Percentiles rank a stretch among this genome's conserved stretches.
Evolutionary conservation across 1,139 yeast species (phyloP).

Genomic region (Schwanniomyces etchellsii): DNA sequence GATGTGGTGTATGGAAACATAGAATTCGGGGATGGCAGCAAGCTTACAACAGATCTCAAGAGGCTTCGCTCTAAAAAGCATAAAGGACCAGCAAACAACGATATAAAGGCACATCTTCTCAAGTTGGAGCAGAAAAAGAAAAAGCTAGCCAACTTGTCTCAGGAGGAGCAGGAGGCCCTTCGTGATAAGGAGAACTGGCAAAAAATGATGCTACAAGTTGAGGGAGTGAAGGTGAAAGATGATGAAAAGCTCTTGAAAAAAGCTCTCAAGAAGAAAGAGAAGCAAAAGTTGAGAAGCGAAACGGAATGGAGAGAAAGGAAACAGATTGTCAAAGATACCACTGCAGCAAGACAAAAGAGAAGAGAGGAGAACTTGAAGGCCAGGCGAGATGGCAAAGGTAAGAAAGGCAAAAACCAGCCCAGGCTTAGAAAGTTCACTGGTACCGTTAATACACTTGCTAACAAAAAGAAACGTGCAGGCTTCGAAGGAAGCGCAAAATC

Average conservation of each 20-base stretch:
- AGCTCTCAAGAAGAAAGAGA: constrained; percentile 78
- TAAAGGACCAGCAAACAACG: constrained; percentile 85
- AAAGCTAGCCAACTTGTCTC: constrained; percentile 54
- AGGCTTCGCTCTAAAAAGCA: constrained; percentile 50
- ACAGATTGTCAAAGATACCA: constrained; percentile 68
- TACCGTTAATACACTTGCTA: constrained; percentile 25
- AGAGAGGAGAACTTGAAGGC: constrained; percentile 85
- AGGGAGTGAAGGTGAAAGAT: constrained; percentile 83
- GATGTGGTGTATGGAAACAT: constrained; percentile 74
- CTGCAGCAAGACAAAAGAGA: constrained; percentile 71
- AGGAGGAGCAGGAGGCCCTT: constrained; percentile 54
- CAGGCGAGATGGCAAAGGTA: constrained; percentile 75
- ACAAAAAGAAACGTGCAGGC: constrained; percentile 49
- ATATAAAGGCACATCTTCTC: constrained; percentile 75
- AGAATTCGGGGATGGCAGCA: constrained; percentile 75
- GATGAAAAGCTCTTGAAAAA: constrained; percentile 84
- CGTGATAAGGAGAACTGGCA: constrained; percentile 83
- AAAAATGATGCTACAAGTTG: constrained; percentile 76
- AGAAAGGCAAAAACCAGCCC: constrained; percentile 60
- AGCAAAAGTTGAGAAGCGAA: constrained; percentile 74
- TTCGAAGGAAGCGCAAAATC: constrained; percentile 50
- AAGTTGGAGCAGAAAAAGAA: constrained; percentile 70
- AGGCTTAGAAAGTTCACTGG: constrained; percentile 69
- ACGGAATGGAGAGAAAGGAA: constrained; percentile 85
- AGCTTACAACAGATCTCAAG: constrained; percentile 71